These are phyloP conservation scores for Pythium sukuiense DNA, from an alignment of 352 stramenopile species.

Conservation along the genomic window DNA sequence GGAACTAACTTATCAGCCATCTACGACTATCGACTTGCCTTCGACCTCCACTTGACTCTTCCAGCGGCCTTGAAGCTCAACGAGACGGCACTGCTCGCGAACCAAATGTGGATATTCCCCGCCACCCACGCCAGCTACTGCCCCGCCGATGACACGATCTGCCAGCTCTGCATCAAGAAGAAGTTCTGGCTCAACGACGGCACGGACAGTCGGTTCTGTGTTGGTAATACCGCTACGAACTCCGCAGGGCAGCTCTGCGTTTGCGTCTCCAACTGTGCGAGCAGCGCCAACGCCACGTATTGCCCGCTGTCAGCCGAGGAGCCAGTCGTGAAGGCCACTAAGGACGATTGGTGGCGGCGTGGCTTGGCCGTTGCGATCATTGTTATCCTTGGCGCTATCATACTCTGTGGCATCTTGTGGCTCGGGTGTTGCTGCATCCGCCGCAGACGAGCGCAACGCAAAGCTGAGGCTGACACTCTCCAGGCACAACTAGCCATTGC, in stretches of 20 bases:
- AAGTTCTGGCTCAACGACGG: constrained; percentile 3
- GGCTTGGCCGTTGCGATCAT: neutral
- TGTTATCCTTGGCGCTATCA: neutral
- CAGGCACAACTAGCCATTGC: neutral
- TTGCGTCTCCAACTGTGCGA: constrained; percentile 16
- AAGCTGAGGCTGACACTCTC: neutral
- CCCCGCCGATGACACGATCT: constrained; percentile 7
- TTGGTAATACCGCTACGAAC: neutral
- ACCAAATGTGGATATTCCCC: constrained; percentile 15
- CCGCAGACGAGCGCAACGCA: neutral
- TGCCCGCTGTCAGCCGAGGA: neutral
- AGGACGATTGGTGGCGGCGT: neutral
- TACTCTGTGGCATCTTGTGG: neutral
- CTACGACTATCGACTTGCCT: neutral
- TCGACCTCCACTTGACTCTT: constrained; percentile 1
- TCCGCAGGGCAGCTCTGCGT: constrained; percentile 1
- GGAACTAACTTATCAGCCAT: neutral
- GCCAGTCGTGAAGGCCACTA: neutral
- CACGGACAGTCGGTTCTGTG: constrained; percentile 23
- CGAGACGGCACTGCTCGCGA: neutral
- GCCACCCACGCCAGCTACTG: constrained; percentile 12
- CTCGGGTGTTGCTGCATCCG: neutral
- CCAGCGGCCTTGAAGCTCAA: neutral
- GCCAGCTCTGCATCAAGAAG: constrained; percentile 5
- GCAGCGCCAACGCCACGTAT: neutral